Evolutionary conservation across 805 yeast genomes (phyloP).

Genomic region (Zygoascus biomembranicola): DNA sequence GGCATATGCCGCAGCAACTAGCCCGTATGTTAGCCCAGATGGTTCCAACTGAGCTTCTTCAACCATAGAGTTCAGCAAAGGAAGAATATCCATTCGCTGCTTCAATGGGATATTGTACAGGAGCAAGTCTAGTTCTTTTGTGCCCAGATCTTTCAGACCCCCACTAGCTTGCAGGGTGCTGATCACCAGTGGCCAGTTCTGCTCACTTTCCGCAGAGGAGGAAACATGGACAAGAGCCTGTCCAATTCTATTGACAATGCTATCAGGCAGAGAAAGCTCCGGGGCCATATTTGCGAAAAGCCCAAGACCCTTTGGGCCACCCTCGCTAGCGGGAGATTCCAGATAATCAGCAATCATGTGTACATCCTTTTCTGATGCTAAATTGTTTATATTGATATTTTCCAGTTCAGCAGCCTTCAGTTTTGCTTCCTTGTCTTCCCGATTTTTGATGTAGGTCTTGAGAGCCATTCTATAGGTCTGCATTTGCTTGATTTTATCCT

Average conservation of each 20-base stretch:
- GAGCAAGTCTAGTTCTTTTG: conserved; percentile 20
- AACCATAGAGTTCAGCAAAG: conserved; percentile 19
- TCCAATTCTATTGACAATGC: conserved; percentile 14
- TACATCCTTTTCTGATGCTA: conserved; percentile 13
- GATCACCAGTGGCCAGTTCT: conserved; percentile 18
- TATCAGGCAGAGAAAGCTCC: conserved; percentile 11
- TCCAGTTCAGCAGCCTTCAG: conserved; percentile 7
- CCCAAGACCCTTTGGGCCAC: neutral
- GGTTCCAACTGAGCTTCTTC: conserved; percentile 14
- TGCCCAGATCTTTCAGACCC: conserved; percentile 15
- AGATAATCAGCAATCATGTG: conserved; percentile 8
- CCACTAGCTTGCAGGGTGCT: conserved; percentile 11
- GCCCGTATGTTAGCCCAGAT: conserved; percentile 15
- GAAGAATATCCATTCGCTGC: conserved; percentile 15
- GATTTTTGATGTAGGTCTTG: conserved; percentile 7
- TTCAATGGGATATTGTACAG: conserved; percentile 21
- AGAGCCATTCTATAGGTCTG: conserved; percentile 12
- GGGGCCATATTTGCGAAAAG: conserved; percentile 10
- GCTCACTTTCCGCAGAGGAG: conserved; percentile 5
- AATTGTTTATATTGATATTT: neutral
- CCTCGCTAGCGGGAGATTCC: neutral
- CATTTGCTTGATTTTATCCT: conserved; percentile 12
- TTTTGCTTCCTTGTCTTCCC: conserved; percentile 15
- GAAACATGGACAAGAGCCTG: conserved; percentile 9
- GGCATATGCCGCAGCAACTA: conserved; percentile 26